phyloP scores from a whole-genome alignment of 495 filamentous ascomycete genomes.

The Aspergillus incahuasiensis region DNA sequence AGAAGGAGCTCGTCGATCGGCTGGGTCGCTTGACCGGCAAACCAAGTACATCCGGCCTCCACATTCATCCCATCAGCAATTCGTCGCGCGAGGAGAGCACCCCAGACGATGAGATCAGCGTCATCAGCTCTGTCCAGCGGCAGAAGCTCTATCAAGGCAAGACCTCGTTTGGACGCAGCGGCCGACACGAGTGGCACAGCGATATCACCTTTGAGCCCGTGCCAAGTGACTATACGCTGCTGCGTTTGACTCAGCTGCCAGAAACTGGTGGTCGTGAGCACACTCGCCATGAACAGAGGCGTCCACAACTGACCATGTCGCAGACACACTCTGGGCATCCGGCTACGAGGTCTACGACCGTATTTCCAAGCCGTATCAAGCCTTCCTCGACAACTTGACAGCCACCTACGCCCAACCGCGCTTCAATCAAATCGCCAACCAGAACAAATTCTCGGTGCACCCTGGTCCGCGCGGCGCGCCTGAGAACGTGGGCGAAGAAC shows the following conservation, averaged over 20 bases:
- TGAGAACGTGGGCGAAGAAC: slow-evolving; percentile 2
- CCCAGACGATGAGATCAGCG: slow-evolving; percentile 5
- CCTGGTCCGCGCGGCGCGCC: neutral
- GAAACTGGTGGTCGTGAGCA: neutral
- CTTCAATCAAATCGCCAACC: slow-evolving; percentile 5
- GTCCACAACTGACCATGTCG: no score
- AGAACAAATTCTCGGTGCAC: slow-evolving; percentile 1
- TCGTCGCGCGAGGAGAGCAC: slow-evolving; percentile 1
- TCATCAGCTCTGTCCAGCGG: slow-evolving; percentile 2
- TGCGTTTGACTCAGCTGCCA: neutral
- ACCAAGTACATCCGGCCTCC: slow-evolving; percentile 1
- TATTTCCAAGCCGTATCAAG: neutral
- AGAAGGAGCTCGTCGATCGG: slow-evolving; percentile 1
- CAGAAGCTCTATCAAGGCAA: neutral
- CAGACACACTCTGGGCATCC: slow-evolving; percentile 8
- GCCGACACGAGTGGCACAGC: no score
- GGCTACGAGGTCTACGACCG: slow-evolving; percentile 10
- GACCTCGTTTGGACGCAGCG: no score
- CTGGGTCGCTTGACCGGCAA: slow-evolving; percentile 8
- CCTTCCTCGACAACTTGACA: neutral
- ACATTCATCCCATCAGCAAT: slow-evolving; percentile 4
- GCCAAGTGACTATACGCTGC: slow-evolving; percentile 1
- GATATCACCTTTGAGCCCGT: slow-evolving; percentile 7
- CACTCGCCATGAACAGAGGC: no score
- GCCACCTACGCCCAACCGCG: neutral